Evolutionary conservation across 805 yeast species (phyloP).

Genomic region (Nakazawaea sp.): DNA sequence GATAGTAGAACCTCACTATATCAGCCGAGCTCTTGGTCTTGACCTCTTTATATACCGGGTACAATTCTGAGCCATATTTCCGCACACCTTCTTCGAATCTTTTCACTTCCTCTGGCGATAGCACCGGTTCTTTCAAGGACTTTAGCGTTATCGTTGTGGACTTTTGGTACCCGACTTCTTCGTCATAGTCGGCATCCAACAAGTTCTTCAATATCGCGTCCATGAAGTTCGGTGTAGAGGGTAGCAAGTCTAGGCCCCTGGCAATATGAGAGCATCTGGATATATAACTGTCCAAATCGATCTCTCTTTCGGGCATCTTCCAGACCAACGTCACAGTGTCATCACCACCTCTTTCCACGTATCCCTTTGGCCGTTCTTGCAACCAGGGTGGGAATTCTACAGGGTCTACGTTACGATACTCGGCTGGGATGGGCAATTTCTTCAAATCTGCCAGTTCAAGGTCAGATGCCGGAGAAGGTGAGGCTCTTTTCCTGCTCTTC

Average conservation of each 20-base stretch:
- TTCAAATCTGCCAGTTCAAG: constrained; percentile 17
- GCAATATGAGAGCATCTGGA: constrained; percentile 53
- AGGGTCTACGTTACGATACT: constrained; percentile 31
- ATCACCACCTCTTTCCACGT: constrained; percentile 77
- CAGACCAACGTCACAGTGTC: constrained; percentile 62
- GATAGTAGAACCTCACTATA: constrained; percentile 80
- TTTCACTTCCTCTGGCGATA: constrained; percentile 53
- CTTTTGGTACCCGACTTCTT: constrained; percentile 36
- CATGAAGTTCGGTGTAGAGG: constrained; percentile 73
- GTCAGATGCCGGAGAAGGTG: constrained; percentile 16
- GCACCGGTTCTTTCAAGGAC: constrained; percentile 69
- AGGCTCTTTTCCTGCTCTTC: constrained; percentile 13
- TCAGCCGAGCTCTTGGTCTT: constrained; percentile 65
- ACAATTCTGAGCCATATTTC: constrained; percentile 70
- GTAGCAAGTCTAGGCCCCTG: constrained; percentile 39
- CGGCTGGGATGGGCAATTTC: constrained; percentile 37
- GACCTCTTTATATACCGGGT: constrained; percentile 67
- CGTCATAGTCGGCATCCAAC: constrained; percentile 44
- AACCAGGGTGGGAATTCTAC: constrained; percentile 66
- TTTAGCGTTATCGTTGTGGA: constrained; percentile 47
- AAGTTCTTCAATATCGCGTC: constrained; percentile 62
- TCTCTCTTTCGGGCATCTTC: constrained; percentile 36
- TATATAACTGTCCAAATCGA: constrained; percentile 32
- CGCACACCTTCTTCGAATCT: constrained; percentile 71
- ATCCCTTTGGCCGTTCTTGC: constrained; percentile 73